Base-by-base conservation (phyloP, 1,139 yeast genomes). In the Arxiozyma bovina region DNA sequence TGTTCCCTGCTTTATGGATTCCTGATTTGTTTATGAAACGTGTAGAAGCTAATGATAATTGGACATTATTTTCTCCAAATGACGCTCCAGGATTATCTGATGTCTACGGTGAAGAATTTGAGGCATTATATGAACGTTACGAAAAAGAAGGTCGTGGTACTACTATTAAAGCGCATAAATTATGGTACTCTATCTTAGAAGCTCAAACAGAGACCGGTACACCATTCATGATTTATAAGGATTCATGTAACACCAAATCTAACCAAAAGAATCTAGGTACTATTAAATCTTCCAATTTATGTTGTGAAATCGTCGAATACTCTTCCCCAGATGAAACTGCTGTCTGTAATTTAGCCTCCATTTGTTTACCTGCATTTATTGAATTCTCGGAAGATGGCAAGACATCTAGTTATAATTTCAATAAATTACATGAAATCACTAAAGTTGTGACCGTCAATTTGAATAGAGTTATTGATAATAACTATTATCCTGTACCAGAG, bases 171-270 rank as follows among this genome's bases (percentile, higher is more conserved):
- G 96, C 96, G 18, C 95, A 87, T 73, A 86, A 85, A 72, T 77
- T 88, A 58, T 88, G 96, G 96, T 80, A 84, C 63, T 83, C 90
- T 51, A 87, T 88, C 58, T 75, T 88, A 59, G 95, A 87, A 69
- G 85, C 95, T 27, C 96, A 88, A 74, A 86, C 91, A 49, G 96
- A 88, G 75, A 88, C 96, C 40, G 96, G 96, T 65, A 87, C 88
- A 63, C 96, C 96, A 38, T 88, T 87, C 74, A 87, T 88, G 89
- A 79, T 88, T 48, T 88, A 87, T 74, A 89, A 88, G 73, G 96
- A 88, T 73, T 81, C 95, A 44, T 87, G 95, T 75, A 88, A 88
- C 73, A 65, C 75, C 58, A 88, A 89, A 74, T 78, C 88, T 58
- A 88, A 88, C 73, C 96, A 88, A 73, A 81, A 85, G 77, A 89